Evolutionary conservation across 208 protist species (phyloP).

Genomic region (Leishmania gerbilli): DNA sequence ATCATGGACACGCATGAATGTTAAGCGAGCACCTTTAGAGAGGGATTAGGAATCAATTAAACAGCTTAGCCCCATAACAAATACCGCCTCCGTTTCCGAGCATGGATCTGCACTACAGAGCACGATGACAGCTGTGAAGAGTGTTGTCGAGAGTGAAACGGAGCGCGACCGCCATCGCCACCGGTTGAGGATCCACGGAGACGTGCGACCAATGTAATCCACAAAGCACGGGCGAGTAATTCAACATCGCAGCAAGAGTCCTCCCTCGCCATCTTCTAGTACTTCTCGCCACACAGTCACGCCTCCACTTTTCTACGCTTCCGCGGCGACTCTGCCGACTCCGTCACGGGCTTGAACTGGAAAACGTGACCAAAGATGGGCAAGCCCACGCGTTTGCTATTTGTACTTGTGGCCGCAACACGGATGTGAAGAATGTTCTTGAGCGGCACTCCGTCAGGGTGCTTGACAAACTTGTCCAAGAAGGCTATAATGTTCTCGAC

Average conservation of each 20-base stretch:
- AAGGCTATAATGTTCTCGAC: conserved; percentile 76
- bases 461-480: conserved; percentile 59
- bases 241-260: neutral
- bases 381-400: conserved; percentile 67
- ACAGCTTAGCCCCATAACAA: neutral
- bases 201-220: neutral
- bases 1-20: too few relatives aligned
- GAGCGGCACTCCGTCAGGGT: conserved; percentile 53
- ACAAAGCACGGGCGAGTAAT: neutral
- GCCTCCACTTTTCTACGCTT: conserved; percentile 32
- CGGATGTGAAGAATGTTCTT: conserved; percentile 80
- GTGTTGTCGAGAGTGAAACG: neutral
- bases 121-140: neutral
- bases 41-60: neutral
- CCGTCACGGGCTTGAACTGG: conserved; percentile 24
- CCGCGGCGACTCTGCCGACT: conserved; percentile 7
- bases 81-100: neutral
- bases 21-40: neutral
- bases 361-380: conserved; percentile 78
- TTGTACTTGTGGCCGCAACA: conserved; percentile 65
- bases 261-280: neutral
- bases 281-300: neutral
- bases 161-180: neutral
- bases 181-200: neutral
- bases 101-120: neutral